Base-by-base conservation (phyloP, 306 rosid genomes). In the Corylus heterophylla region DNA sequence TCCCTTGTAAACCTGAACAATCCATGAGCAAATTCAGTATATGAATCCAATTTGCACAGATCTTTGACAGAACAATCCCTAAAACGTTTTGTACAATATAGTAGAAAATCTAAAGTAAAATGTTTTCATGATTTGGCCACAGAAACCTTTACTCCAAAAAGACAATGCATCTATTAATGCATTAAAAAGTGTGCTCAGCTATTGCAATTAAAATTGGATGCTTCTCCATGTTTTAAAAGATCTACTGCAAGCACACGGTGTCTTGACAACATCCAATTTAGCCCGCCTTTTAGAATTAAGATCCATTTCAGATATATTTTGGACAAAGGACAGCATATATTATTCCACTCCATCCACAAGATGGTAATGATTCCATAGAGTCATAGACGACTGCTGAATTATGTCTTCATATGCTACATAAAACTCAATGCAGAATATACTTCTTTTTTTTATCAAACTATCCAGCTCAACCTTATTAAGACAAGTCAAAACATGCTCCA, bases 401-500 rank as follows among this genome's bases (percentile, higher is more conserved):
- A 3, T 68, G 72, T 18, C 44, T n/a, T 42, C 52, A 31, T 18
- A 11, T 42, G 50, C 71, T 39, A 37, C 14, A 10, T 37, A 7
- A 17, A 66, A 66, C 79, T 37, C 12, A 37, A 29, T 70, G 39
- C 25, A 74, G 7, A n/a, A 52, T 29, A 76, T 52, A 75, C 10
- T 67, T 22, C 6, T 64, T 42, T 42, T 39, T 17, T 29, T 64
- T 64, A 78, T 47, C 70, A 76, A 85, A 72, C 66, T 9, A n/a
- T 29, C 8, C 69, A 58, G 77, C 71, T 50, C 31, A 22, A 44
- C 74, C 51, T 9, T 49, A 56, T 68, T 2, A 45, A 68, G 69
- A 39, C 47, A 79, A 83, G 56, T 37, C 78, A 67, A 54, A 0
- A 84, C 69, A 20, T 58, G 47, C 54, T 9, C 2, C 37, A 77